A percentile compares a stretch with the other conserved stretches of the same genome.
phyloP scores from a whole-genome alignment of 2,329 filamentous ascomycete genomes.

The Chaetomium sp. region DNA sequence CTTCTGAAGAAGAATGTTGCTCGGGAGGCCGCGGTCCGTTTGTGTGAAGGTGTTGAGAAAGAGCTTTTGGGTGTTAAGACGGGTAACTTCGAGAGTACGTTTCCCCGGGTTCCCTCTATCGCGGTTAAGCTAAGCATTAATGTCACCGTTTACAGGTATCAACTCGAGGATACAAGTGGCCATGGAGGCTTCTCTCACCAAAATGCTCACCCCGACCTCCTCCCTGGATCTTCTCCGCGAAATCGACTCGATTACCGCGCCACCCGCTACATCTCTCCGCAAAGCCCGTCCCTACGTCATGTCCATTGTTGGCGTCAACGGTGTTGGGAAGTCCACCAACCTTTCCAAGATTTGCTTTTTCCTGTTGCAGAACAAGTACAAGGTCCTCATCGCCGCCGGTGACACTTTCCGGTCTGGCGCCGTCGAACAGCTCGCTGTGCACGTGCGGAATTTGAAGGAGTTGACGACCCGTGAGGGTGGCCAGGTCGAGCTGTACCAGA shows the following conservation, averaged over 20 bases:
- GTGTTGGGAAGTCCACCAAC: constrained; percentile 96
- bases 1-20: constrained; percentile 94
- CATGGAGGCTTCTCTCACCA: constrained; percentile 86
- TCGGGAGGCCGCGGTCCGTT: constrained; percentile 80
- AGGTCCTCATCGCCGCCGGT: constrained; percentile 86
- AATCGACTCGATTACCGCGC: constrained; percentile 71
- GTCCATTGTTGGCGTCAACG: constrained; percentile 96
- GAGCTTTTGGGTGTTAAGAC: constrained; percentile 90
- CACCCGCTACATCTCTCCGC: constrained; percentile 56
- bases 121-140: constrained; percentile 16
- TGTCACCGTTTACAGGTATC: constrained; percentile 43
- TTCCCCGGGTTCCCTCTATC: constrained; percentile 22
- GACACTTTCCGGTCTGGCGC: constrained; percentile 97
- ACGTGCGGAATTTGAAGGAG: constrained; percentile 89
- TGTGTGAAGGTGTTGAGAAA: constrained; percentile 86
- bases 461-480: constrained; percentile 78
- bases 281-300: constrained; percentile 84
- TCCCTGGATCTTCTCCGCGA: constrained; percentile 92
- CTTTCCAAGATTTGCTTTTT: constrained; percentile 98
- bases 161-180: constrained; percentile 76
- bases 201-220: constrained; percentile 92
- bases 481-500: constrained; percentile 85
- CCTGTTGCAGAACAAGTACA: constrained; percentile 93
- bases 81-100: constrained; percentile 70
- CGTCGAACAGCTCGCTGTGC: constrained; percentile 92